Percentiles rank a stretch among this genome's conserved stretches.
Conservation (phyloP, 768 basidiomycete genomes). For the Boletales sp. region DNA sequence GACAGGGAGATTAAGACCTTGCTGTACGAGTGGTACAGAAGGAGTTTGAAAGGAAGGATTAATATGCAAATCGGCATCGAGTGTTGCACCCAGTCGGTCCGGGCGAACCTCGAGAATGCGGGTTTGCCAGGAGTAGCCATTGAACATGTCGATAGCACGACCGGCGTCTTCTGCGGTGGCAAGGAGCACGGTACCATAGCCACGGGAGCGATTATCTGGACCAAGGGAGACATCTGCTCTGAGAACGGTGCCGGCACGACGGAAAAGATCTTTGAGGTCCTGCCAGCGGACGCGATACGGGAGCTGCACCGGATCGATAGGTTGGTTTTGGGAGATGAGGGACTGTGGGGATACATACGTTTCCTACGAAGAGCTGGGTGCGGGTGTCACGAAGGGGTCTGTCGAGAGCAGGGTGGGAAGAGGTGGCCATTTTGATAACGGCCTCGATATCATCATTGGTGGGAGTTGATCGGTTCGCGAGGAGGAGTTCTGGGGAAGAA, state of each 20-base stretch:
- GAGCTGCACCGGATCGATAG: slow-evolving; percentile 48
- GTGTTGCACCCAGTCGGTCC: slow-evolving; percentile 56
- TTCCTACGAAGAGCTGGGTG: slow-evolving; percentile 94
- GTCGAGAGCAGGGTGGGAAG: slow-evolving; percentile 52
- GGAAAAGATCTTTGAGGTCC: slow-evolving; percentile 97
- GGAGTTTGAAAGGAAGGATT: slow-evolving; percentile 9
- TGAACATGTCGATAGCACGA: slow-evolving; percentile 92
- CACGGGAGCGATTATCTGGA: slow-evolving; percentile 88
- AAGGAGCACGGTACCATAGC: slow-evolving; percentile 92
- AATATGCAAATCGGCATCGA: slow-evolving; percentile 21
- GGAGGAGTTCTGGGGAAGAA: slow-evolving; percentile 6
- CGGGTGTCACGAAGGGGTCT: slow-evolving; percentile 74
- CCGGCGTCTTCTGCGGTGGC: slow-evolving; percentile 94
- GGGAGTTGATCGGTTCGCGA: slow-evolving; percentile 31
- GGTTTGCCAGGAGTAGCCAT: slow-evolving; percentile 97
- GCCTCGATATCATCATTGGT: slow-evolving; percentile 89
- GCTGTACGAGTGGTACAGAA: slow-evolving; percentile 19
- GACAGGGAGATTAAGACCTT: slow-evolving; percentile 12
- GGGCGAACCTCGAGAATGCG: slow-evolving; percentile 87
- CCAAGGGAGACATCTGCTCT: slow-evolving; percentile 76
- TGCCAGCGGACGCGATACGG: slow-evolving; percentile 99
- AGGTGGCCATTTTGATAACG: slow-evolving; percentile 87
- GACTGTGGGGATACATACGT: slow-evolving; percentile 51
- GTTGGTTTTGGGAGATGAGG: neutral
- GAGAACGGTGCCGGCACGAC: slow-evolving; percentile 87